Conservation (phyloP, 75 land plant genomes). For the Selaginella moellendorffii region DNA sequence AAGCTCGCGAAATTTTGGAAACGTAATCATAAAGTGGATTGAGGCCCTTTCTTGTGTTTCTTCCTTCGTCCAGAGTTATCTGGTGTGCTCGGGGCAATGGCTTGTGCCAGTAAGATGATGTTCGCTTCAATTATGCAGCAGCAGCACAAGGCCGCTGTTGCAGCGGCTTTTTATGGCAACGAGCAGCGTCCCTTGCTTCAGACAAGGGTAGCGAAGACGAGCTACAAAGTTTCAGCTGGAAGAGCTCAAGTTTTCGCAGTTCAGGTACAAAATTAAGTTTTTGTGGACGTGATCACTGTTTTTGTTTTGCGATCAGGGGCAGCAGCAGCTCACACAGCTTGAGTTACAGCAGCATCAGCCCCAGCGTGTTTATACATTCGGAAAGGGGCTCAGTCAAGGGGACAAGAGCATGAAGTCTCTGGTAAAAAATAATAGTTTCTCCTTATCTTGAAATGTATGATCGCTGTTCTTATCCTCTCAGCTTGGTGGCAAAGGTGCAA, state of each 20-base stretch:
- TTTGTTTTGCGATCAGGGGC: background rate
- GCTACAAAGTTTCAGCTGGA: no score
- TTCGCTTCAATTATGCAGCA: background rate
- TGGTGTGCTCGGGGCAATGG: background rate
- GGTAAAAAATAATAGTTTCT: slow-evolving; percentile 28
- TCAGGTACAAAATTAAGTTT: no score
- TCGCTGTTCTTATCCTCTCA: slow-evolving; percentile 15
- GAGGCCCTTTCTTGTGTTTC: background rate
- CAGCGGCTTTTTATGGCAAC: no score
- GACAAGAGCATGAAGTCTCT: slow-evolving; percentile 82
- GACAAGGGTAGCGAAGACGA: no score
- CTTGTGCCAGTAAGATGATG: background rate
- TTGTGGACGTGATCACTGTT: no score
- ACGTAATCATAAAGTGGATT: background rate
- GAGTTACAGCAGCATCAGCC: background rate
- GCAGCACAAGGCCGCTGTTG: background rate
- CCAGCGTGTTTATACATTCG: slow-evolving; percentile 87
- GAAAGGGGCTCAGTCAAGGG: slow-evolving; percentile 89
- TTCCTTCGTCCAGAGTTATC: background rate
- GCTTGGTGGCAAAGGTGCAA: slow-evolving; percentile 99
- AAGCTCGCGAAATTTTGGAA: background rate
- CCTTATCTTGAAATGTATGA: background rate
- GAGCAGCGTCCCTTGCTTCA: no score
- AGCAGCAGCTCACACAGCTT: background rate
- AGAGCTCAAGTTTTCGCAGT: no score